A percentile compares a stretch with the other conserved stretches of the same genome.
These are phyloP conservation scores for Pelargonium fulgidum DNA, from an alignment of 441 rosid species.

Conservation along the genomic window DNA sequence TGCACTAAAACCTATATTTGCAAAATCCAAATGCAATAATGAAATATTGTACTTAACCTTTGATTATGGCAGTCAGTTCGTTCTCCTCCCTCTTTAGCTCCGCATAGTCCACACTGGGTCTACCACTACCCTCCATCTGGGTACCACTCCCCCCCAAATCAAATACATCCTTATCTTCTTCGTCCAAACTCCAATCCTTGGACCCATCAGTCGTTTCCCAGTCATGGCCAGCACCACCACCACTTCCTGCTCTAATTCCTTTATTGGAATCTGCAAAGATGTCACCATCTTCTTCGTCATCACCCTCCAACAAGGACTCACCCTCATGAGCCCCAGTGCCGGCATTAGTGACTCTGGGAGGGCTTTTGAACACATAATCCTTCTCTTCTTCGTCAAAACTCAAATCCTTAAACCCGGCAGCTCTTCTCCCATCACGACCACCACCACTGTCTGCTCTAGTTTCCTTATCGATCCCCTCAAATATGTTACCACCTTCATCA, in stretches of 20 bases:
- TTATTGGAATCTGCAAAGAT: background rate
- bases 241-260: background rate
- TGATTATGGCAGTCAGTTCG: constrained; percentile 43
- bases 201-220: background rate
- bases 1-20: background rate
- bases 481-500: constrained; percentile 21
- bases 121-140: constrained; percentile 1
- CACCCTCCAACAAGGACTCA: constrained; percentile 1
- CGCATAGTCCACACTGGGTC: constrained; percentile 31
- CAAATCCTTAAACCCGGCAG: constrained; percentile 34
- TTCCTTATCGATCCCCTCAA: constrained; percentile 24
- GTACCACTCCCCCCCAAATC: constrained; percentile 14
- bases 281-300: background rate
- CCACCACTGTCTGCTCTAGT: constrained; percentile 16
- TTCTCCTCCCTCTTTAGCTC: constrained; percentile 52
- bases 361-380: constrained; percentile 26
- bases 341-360: background rate
- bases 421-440: constrained; percentile 28
- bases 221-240: constrained; percentile 5
- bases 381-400: constrained; percentile 38
- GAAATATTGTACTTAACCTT: constrained; percentile 36
- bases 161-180: background rate
- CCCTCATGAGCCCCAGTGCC: background rate
- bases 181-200: constrained; percentile 3
- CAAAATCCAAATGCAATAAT: background rate